Evolutionary conservation across 2,329 filamentous ascomycete species (phyloP), one percentile per base, ranked within the genome.

Genomic region (Sclerotinia trifoliorum): DNA sequence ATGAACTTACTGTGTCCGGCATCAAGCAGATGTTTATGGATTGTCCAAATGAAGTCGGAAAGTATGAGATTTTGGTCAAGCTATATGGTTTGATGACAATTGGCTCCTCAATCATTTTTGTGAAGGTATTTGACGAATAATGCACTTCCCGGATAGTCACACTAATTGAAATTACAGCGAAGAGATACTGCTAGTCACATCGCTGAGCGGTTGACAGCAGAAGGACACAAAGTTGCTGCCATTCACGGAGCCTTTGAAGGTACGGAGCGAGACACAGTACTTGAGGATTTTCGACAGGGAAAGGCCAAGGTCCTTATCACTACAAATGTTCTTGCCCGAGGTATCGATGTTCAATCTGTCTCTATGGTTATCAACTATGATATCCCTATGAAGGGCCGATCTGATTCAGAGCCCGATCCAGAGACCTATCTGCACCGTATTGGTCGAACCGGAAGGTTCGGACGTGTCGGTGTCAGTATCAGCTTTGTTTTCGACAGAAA

Each of bases 291-390:
- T 86, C 89, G 95, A 69, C 86, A 82, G 56, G 94, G 94, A 51
- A 86, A 90, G 69, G 93, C 93, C 76, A 99, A 99, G 82, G 95
- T 99, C 11, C 89, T 99, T 71, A 97, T 99, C 77, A 96, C 95
- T 1, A 99, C 95, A 74, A 99, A 99, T 77, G 94, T 99, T 49
- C 86, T 99, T 69, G 92, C 95, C 11, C 93, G 95, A 77, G 95
- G 95, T 78, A 98, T 99, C 75, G 95, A 99, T 88, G 82, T 98
- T 78, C 80, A 96, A 81, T 89, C 89, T 39, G 95, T 99, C 19
- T 97, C 93, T 13, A 95, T 99, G 90, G 95, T 99, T 66, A 93
- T 99, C 83, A 99, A 99, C 83, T 99, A 99, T 80, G 90, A 93
- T 74, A 90, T 93, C 68, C 90, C 90, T 32, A 91, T 90, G 83